Evolutionary conservation across 1,284 basidiomycete genomes (phyloP).

Genomic region (Melanopsichium pennsylvanicum): DNA sequence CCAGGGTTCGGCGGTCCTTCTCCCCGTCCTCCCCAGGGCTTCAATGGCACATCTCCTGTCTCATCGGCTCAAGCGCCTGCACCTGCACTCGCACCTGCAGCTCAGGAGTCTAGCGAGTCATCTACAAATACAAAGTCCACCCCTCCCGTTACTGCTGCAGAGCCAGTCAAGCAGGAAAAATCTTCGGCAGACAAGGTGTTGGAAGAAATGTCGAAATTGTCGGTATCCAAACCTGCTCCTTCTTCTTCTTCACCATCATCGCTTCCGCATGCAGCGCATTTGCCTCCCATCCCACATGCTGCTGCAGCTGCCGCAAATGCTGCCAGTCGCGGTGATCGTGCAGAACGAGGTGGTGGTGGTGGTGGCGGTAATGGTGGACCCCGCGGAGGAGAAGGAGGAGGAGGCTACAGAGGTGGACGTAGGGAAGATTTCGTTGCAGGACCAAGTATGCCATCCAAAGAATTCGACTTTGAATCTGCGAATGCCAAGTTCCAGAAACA

Average conservation of each 20-base stretch:
- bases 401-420: too few species aligned
- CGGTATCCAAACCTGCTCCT: constrained; percentile 25
- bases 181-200: constrained; percentile 47
- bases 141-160: constrained; percentile 13
- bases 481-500: constrained; percentile 63
- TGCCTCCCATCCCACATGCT: constrained; percentile 53
- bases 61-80: constrained; percentile 7
- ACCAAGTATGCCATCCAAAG: constrained; percentile 46
- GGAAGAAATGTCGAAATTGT: constrained; percentile 53
- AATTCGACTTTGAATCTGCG: constrained; percentile 63
- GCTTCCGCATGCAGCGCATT: constrained; percentile 23
- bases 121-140: constrained; percentile 10
- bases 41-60: constrained; percentile 2
- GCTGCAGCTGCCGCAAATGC: constrained; percentile 41
- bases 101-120: constrained; percentile 1
- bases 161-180: constrained; percentile 19
- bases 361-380: constrained; percentile 5
- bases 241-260: constrained; percentile 26
- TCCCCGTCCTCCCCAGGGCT: too few species aligned
- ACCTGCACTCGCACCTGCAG: constrained; percentile 11
- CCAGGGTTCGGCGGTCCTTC: constrained; percentile 33
- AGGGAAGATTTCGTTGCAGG: too few species aligned
- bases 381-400: too few species aligned
- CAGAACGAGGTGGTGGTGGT: too few species aligned
- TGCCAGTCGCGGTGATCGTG: constrained; percentile 11